These are phyloP conservation scores for Eruca vesicaria DNA, from an alignment of 441 rosid genomes.

Conservation along the genomic window DNA sequence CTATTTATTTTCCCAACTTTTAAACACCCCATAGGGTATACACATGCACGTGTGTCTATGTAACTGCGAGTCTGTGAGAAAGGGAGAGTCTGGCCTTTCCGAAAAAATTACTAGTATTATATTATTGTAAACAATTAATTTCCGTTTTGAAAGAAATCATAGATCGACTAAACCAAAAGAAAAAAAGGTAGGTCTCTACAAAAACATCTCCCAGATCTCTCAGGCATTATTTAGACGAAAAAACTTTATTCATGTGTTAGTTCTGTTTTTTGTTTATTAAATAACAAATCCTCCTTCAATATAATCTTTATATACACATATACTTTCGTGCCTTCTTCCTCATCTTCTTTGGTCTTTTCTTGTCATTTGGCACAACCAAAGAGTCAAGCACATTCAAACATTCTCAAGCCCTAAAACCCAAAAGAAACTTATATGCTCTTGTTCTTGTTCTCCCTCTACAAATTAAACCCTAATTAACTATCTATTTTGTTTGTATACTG, in stretches of 20 bases:
- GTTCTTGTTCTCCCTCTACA: constrained; percentile 36
- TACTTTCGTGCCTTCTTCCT: constrained; percentile 37
- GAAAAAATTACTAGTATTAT: neutral
- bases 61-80: constrained; percentile 31
- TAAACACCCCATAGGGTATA: constrained; percentile 12
- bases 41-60: constrained; percentile 40
- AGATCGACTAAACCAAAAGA: constrained; percentile 32
- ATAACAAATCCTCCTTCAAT: constrained; percentile 11
- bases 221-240: constrained; percentile 22
- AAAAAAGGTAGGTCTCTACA: constrained; percentile 46
- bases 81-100: constrained; percentile 31
- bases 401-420: constrained; percentile 44
- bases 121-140: constrained; percentile 2
- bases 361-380: constrained; percentile 71
- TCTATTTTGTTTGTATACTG: constrained; percentile 44
- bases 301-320: constrained; percentile 26
- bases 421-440: constrained; percentile 37
- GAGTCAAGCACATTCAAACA: constrained; percentile 43
- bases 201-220: constrained; percentile 44
- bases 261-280: neutral
- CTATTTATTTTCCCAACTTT: neutral
- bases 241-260: constrained; percentile 5
- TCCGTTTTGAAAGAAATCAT: constrained; percentile 17
- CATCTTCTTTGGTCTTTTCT: constrained; percentile 47
- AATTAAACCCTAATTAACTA: constrained; percentile 37